Conservation (phyloP, 2,329 filamentous ascomycete species). For the Trichoderma arundinaceum region DNA sequence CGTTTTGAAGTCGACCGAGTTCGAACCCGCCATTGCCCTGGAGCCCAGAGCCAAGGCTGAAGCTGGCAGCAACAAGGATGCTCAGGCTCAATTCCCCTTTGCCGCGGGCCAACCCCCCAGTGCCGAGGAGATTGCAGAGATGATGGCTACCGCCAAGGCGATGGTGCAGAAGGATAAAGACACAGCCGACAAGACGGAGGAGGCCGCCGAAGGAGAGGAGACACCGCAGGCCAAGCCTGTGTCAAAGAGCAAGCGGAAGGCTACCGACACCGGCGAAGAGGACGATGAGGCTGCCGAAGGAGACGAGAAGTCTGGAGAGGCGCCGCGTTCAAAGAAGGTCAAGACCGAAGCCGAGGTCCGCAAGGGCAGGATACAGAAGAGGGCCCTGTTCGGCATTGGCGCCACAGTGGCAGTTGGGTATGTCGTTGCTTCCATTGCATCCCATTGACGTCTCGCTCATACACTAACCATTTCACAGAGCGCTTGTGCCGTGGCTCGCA, state of each 20-base stretch:
- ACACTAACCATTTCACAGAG: conserved; percentile 40
- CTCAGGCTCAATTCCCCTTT: conserved; percentile 76
- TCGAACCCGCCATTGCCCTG: conserved; percentile 55
- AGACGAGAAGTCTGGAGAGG: conserved; percentile 44
- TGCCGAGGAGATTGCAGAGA: conserved; percentile 77
- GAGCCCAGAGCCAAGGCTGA: conserved; percentile 62
- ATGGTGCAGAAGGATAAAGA: conserved; percentile 77
- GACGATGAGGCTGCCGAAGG: conserved; percentile 54
- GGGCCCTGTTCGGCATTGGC: conserved; percentile 83
- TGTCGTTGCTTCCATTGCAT: conserved; percentile 48
- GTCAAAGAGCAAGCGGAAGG: conserved; percentile 71
- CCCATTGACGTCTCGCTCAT: background rate
- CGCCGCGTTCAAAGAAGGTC: conserved; percentile 71
- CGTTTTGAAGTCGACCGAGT: conserved; percentile 55
- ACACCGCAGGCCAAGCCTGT: conserved; percentile 47
- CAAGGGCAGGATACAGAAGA: conserved; percentile 84
- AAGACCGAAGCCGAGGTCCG: conserved; percentile 82
- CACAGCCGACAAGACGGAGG: conserved; percentile 46
- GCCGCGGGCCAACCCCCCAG: conserved; percentile 69
- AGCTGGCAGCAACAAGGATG: conserved; percentile 63
- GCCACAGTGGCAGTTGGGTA: conserved; percentile 91
- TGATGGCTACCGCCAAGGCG: conserved; percentile 84
- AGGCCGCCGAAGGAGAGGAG: conserved; percentile 43
- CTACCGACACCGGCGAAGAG: conserved; percentile 71
- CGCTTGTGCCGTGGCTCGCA: conserved; percentile 58